These are phyloP conservation scores for Karstenula rhodostoma DNA, from an alignment of 2,329 filamentous ascomycete genomes.

Conservation along the genomic window DNA sequence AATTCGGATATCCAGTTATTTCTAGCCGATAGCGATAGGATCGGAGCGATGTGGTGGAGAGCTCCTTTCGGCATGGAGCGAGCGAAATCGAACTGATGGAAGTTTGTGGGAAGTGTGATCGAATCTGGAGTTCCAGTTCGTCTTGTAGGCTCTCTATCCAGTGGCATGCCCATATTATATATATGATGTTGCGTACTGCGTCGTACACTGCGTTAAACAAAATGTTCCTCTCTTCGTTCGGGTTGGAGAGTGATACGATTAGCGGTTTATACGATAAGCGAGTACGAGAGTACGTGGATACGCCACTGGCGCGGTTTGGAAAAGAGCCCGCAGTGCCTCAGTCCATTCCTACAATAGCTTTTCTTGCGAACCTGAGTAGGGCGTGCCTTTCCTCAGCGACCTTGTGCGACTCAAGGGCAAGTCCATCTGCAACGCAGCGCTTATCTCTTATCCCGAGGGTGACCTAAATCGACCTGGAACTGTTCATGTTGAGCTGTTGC, in stretches of 20 bases:
- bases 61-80: neutral
- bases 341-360: neutral
- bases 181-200: neutral
- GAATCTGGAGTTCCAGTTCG: neutral
- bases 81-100: neutral
- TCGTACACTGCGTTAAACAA: constrained; percentile 3
- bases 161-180: neutral
- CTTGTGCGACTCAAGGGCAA: neutral
- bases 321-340: neutral
- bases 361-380: neutral
- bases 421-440: neutral
- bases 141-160: neutral
- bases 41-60: neutral
- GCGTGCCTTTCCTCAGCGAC: neutral
- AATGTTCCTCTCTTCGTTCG: neutral
- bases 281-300: constrained; percentile 9
- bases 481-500: neutral
- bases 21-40: neutral
- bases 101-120: neutral
- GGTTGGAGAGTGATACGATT: neutral
- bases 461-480: neutral
- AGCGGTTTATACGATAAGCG: constrained; percentile 11
- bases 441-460: neutral
- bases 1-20: neutral
- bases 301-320: neutral